Conservation (phyloP, 2,329 filamentous ascomycete species). For the Diaporthe ilicicola region DNA sequence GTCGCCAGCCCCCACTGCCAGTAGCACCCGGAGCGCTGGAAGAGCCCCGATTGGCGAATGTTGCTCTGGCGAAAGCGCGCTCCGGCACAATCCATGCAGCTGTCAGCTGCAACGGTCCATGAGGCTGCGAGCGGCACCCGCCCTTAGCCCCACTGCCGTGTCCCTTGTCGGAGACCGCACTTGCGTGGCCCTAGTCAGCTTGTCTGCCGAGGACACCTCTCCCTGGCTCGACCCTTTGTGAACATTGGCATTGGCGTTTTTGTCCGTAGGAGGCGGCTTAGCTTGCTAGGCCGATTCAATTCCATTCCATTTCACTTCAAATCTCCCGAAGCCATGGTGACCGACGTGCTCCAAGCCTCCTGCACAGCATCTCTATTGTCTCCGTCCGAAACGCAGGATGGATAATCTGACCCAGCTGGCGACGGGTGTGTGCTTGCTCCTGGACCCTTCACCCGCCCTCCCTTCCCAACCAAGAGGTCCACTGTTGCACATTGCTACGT, state of each 20-base stretch:
- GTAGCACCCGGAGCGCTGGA: background rate
- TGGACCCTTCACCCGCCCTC: background rate
- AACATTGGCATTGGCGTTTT: background rate
- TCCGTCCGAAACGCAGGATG: slow-evolving; percentile 14
- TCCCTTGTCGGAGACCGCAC: too few species aligned
- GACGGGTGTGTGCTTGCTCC: slow-evolving; percentile 13
- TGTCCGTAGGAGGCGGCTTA: background rate
- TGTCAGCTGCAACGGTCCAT: background rate
- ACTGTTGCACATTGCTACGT: background rate
- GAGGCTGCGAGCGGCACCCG: background rate
- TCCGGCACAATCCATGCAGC: background rate
- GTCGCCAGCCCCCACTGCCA: background rate
- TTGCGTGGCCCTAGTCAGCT: background rate
- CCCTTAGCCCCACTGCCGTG: background rate
- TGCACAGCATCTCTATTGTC: slow-evolving; percentile 1
- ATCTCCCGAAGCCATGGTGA: background rate
- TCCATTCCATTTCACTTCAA: background rate
- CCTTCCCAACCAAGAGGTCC: too few species aligned
- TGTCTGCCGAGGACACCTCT: slow-evolving; percentile 1
- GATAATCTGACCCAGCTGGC: slow-evolving; percentile 19
- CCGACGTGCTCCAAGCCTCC: background rate
- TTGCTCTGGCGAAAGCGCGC: background rate
- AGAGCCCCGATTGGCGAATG: background rate
- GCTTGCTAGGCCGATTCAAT: background rate
- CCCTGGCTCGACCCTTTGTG: slow-evolving; percentile 12